Evolutionary conservation across 2,329 filamentous ascomycete species (phyloP).

Genomic region (Dryadomyces quercus-mongolicae): DNA sequence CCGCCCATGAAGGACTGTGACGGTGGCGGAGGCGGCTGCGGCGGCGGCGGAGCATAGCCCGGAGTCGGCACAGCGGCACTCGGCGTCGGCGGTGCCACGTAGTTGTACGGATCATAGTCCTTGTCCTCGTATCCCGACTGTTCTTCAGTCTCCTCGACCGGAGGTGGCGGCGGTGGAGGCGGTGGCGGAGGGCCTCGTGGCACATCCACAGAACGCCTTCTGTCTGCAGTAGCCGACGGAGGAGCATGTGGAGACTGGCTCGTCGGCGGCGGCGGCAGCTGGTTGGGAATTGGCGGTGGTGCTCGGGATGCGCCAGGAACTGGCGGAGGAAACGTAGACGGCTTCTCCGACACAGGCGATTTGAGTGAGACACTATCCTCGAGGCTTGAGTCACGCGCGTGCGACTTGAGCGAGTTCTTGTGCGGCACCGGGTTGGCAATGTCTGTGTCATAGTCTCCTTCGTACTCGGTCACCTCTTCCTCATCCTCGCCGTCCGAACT

Average conservation of each 20-base stretch:
- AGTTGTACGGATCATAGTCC: conserved; percentile 59
- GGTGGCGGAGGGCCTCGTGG: conserved; percentile 61
- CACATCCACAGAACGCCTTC: conserved; percentile 55
- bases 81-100: conserved; percentile 23
- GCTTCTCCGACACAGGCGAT: conserved; percentile 34
- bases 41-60: conserved; percentile 19
- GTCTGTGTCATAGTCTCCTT: conserved; percentile 96
- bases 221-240: conserved; percentile 28
- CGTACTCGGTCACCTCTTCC: conserved; percentile 83
- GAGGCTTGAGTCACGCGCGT: conserved; percentile 63
- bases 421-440: conserved; percentile 89
- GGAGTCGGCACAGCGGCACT: conserved; percentile 16
- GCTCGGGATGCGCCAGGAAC: conserved; percentile 45
- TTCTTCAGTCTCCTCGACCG: conserved; percentile 27
- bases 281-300: conserved; percentile 54
- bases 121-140: conserved; percentile 43
- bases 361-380: conserved; percentile 56
- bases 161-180: conserved; percentile 41
- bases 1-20: conserved; percentile 26
- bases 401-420: conserved; percentile 82
- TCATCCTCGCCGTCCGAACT: conserved; percentile 51
- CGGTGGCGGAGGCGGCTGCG: conserved; percentile 4
- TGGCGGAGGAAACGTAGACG: conserved; percentile 40
- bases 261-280: conserved; percentile 21
- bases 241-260: conserved; percentile 28